phyloP scores from a whole-genome alignment of 768 basidiomycete species.

The Coprinopsis marcescibilis region DNA sequence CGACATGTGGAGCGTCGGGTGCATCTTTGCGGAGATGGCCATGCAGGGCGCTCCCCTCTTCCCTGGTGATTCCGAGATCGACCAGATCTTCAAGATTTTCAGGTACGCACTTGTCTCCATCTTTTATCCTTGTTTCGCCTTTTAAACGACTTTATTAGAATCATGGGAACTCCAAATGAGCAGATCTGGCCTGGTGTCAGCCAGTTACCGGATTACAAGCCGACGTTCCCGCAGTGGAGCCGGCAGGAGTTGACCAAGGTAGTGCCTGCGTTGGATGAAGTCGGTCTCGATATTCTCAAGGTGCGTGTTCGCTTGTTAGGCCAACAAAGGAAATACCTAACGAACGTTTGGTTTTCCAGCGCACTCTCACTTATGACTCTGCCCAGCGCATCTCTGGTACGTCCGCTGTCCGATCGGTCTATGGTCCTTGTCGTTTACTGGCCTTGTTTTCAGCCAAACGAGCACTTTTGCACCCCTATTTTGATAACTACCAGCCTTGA shows the following conservation, averaged over 20 bases:
- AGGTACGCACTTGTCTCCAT: constrained; percentile 45
- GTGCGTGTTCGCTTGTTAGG: constrained; percentile 29
- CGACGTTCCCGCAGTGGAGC: constrained; percentile 95
- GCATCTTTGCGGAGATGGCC: constrained; percentile 98
- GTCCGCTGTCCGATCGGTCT: constrained; percentile 17
- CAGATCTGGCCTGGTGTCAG: constrained; percentile 89
- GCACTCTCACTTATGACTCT: constrained; percentile 80
- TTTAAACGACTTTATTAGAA: constrained; percentile 37
- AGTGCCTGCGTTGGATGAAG: constrained; percentile 68
- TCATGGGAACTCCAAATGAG: constrained; percentile 92
- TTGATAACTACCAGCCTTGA: constrained; percentile 11
- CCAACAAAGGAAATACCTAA: background rate
- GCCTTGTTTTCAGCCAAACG: constrained; percentile 46
- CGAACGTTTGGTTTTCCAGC: constrained; percentile 29
- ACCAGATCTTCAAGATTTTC: constrained; percentile 99
- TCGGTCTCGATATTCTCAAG: constrained; percentile 76
- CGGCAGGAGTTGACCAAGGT: constrained; percentile 60
- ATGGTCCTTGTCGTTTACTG: constrained; percentile 32
- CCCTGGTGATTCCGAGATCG: constrained; percentile 99
- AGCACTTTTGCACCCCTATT: constrained; percentile 44
- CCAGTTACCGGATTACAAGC: constrained; percentile 88
- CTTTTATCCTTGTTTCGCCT: constrained; percentile 3
- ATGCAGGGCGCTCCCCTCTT: constrained; percentile 87
- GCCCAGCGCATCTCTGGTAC: constrained; percentile 88
- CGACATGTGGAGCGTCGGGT: constrained; percentile 99